Conservation (phyloP, 2,329 filamentous ascomycete species). For the Didymella segeticola region DNA sequence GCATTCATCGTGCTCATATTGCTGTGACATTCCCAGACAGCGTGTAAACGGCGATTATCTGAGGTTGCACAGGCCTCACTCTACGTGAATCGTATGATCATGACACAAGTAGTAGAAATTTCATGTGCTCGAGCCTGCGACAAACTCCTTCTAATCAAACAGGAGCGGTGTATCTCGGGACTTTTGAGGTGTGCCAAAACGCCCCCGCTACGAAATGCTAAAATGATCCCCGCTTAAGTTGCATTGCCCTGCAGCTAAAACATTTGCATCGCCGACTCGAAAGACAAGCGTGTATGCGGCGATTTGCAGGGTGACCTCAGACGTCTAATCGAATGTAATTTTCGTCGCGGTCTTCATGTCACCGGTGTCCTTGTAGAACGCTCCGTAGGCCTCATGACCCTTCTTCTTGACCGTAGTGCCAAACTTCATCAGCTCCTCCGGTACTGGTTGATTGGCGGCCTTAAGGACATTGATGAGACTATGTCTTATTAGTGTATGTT, state of each 20-base stretch:
- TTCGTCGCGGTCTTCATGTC: constrained; percentile 85
- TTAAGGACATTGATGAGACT: constrained; percentile 94
- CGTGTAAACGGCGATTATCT: constrained; percentile 16
- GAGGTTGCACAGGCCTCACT: constrained; percentile 7
- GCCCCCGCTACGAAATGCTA: constrained; percentile 31
- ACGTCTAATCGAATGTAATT: constrained; percentile 77
- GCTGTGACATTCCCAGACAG: neutral
- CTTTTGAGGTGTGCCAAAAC: constrained; percentile 32
- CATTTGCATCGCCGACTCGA: constrained; percentile 18
- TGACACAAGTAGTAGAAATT: constrained; percentile 12
- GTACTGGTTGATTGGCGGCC: constrained; percentile 88
- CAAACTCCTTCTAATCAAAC: constrained; percentile 15
- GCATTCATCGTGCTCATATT: constrained; percentile 4
- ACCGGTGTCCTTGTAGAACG: constrained; percentile 91
- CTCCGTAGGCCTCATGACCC: constrained; percentile 91
- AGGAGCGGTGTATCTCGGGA: constrained; percentile 11
- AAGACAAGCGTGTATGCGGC: constrained; percentile 6
- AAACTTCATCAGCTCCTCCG: constrained; percentile 90
- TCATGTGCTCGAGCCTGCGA: constrained; percentile 4
- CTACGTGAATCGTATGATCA: constrained; percentile 9
- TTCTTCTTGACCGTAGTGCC: constrained; percentile 99
- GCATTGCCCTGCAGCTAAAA: constrained; percentile 21
- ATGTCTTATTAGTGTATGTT: constrained; percentile 22
- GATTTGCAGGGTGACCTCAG: constrained; percentile 13
- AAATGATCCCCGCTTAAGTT: constrained; percentile 24